Percentiles rank a stretch among this genome's conserved stretches.
phyloP scores from a whole-genome alignment of 495 filamentous ascomycete species.

The Hypoxylon fragiforme region DNA sequence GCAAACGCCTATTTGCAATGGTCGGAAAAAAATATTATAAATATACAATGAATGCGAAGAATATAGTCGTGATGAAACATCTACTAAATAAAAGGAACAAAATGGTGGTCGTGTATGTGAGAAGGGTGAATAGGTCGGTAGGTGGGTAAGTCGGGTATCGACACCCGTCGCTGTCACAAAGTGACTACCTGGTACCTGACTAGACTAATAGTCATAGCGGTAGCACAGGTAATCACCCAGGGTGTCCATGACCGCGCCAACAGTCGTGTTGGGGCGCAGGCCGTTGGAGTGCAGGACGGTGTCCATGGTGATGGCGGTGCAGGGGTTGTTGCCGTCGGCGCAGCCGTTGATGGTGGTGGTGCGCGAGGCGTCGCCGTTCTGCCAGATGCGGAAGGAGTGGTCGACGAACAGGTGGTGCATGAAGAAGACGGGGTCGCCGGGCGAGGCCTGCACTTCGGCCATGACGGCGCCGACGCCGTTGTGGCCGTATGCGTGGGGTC shows the following conservation, averaged over 20 bases:
- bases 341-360: constrained; percentile 42
- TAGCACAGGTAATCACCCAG: constrained; percentile 44
- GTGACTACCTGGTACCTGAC: too few relatives aligned
- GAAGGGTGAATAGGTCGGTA: too few relatives aligned
- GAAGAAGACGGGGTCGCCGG: constrained; percentile 48
- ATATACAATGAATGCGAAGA: too few relatives aligned
- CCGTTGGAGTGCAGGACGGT: constrained; percentile 38
- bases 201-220: constrained; percentile 48
- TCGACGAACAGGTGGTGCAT: constrained; percentile 50
- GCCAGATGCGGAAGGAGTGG: constrained; percentile 44
- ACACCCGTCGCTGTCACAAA: too few relatives aligned
- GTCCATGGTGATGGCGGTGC: constrained; percentile 39
- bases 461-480: constrained; percentile 43
- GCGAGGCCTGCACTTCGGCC: constrained; percentile 40
- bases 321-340: constrained; percentile 36
- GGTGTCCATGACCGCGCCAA: constrained; percentile 44
- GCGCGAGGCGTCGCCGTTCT: constrained; percentile 42
- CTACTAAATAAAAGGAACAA: too few relatives aligned
- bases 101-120: too few relatives aligned
- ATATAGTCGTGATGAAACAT: too few relatives aligned
- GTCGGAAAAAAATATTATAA: too few relatives aligned
- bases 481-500: constrained; percentile 37
- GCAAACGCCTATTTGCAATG: too few relatives aligned
- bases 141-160: too few relatives aligned
- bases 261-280: constrained; percentile 36